Percentiles rank a stretch among this genome's conserved stretches.
Evolutionary conservation across 1,284 basidiomycete genomes (phyloP).

Genomic region (Entoloma clypeatum): DNA sequence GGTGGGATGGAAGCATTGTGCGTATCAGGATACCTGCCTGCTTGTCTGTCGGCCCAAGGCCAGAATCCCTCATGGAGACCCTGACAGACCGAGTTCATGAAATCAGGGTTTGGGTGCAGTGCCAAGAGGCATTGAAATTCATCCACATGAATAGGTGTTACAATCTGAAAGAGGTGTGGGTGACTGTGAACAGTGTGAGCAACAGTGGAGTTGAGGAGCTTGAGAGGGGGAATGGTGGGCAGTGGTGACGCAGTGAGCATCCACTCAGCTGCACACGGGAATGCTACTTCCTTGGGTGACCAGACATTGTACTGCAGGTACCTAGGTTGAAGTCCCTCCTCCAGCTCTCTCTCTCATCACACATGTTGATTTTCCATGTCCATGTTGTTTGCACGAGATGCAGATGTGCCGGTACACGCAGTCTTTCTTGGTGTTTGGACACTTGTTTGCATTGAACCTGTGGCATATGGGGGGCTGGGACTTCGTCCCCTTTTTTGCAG

Average conservation of each 20-base stretch:
- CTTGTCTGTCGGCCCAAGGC: conserved; percentile 34
- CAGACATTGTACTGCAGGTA: conserved; percentile 11
- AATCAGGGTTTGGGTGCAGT: conserved; percentile 33
- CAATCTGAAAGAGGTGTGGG: conserved; percentile 31
- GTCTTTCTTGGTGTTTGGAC: background rate
- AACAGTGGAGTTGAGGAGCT: conserved; percentile 7
- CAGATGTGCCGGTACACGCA: conserved; percentile 9
- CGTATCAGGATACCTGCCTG: conserved; percentile 20
- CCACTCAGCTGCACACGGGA: conserved; percentile 7
- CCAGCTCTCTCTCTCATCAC: background rate
- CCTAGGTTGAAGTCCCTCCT: conserved; percentile 4
- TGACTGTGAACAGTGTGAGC: conserved; percentile 1
- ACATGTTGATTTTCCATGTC: conserved; percentile 6
- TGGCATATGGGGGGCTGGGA: conserved; percentile 2
- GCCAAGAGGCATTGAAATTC: conserved; percentile 25
- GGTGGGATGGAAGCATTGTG: too few relatives aligned
- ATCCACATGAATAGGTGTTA: conserved; percentile 33
- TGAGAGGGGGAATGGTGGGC: conserved; percentile 4
- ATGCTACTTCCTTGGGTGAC: background rate
- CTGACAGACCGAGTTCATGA: conserved; percentile 31
- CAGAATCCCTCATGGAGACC: conserved; percentile 38
- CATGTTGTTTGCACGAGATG: background rate
- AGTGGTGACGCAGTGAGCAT: conserved; percentile 6
- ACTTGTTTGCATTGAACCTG: conserved; percentile 6
- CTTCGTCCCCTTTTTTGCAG: background rate